Base-by-base conservation (phyloP, 257 asterid genomes). In the Leptodermis oblonga region DNA sequence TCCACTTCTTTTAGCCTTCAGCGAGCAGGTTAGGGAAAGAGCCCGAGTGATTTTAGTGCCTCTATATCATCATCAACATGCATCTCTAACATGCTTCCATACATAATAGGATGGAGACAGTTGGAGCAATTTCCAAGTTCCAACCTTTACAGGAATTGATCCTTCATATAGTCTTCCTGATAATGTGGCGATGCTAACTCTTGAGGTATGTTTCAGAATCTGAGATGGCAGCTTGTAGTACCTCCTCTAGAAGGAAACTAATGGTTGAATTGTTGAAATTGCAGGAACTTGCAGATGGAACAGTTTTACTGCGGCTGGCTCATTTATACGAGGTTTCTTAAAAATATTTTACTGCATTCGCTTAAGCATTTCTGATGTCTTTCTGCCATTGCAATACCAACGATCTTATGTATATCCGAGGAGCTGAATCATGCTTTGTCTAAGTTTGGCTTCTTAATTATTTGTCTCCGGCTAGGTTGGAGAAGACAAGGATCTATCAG, bases 261-360 rank as follows among this genome's bases (percentile, higher is more conserved):
- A 41, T 3, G 22, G 30, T 23, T 59, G 51, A 22, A 59, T 26
- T 7, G 33, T 70, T 22, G 18, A 54, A 73, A 66, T 74, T 80
- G 71, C 83, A 91, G 99, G 98, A 87, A 81, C 96, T 91, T 63
- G 88, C 85, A 71, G 87, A 86, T 18, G 83, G 88, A 52, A 76
- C 66, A 4, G 90, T 85, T 52, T 87, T 94, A 61, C 83, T 94
- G 37, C 97, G 99, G 0, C 77, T 94, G 83, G 98, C 98, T 26
- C 99, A 94, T 83, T 66, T 94, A 84, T 94, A 86, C 55, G 99
- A 94, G 99, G 97, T 93, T 81, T 56, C 62, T 36, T 63, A n/a
- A 52, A 63, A 43, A 41, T 52, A 60, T 56, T n/a, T 74, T 15
- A 69, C 66, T 45, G 37, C 62, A 17, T 55, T 22, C 9, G 36